Evolutionary conservation across 225 moss, liverwort and hornwort genomes (phyloP).

Genomic region (Takakia lepidozioides): DNA sequence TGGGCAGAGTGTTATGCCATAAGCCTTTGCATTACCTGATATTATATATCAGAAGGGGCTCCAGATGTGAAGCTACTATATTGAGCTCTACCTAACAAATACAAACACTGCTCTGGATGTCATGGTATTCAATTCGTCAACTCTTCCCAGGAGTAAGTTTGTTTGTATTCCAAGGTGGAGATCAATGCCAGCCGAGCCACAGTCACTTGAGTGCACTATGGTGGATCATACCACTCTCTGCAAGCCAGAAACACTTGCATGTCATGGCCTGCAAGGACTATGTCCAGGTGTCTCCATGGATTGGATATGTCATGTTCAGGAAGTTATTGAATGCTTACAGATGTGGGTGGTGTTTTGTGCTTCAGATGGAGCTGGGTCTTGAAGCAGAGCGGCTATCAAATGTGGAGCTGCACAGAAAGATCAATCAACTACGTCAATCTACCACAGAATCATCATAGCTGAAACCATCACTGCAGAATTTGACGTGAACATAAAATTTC

Average conservation of each 20-base stretch:
- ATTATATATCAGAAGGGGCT: too few species aligned
- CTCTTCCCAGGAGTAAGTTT: not conserved
- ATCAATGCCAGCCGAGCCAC: not conserved
- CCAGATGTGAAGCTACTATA: too few species aligned
- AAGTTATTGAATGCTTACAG: not conserved
- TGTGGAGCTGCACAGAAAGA: slow-evolving; percentile 39
- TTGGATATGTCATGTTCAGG: too few species aligned
- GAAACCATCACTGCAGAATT: too few species aligned
- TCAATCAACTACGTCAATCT: slow-evolving; percentile 25
- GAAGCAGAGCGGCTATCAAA: slow-evolving; percentile 47
- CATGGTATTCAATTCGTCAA: not conserved
- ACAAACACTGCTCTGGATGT: too few species aligned
- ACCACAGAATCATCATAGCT: slow-evolving; percentile 33
- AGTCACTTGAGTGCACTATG: not conserved
- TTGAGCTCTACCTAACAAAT: too few species aligned
- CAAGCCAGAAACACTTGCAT: not conserved
- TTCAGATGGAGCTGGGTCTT: slow-evolving; percentile 54
- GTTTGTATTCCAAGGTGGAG: not conserved
- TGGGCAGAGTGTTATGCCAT: slow-evolving; percentile 6
- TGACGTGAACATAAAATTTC: too few species aligned
- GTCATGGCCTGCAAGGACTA: too few species aligned
- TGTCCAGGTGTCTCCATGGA: too few species aligned
- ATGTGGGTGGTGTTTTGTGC: not conserved
- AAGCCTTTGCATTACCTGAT: not conserved
- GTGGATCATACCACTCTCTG: slow-evolving; percentile 4